phyloP scores from a whole-genome alignment of 2,329 filamentous ascomycete species.

The Akanthomyces muscarius region DNA sequence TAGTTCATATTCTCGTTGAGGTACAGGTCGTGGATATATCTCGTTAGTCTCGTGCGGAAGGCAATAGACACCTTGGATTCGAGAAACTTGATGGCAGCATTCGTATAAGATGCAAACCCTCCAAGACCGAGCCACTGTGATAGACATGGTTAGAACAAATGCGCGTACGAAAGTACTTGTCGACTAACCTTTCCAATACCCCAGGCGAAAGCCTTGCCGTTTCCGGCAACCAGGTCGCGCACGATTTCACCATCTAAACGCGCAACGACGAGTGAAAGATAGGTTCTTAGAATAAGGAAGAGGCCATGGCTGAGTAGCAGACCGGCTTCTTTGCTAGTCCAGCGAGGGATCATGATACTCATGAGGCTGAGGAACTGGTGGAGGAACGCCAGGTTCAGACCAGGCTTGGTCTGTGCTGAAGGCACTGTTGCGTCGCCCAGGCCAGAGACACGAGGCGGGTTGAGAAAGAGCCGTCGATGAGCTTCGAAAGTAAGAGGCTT shows the following conservation, averaged over 20 bases:
- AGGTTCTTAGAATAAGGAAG: conserved; percentile 88
- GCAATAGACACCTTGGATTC: conserved; percentile 98
- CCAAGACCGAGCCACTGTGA: conserved; percentile 83
- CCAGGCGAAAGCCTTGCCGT: conserved; percentile 82
- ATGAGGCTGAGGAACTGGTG: conserved; percentile 95
- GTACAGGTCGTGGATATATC: conserved; percentile 97
- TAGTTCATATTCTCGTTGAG: conserved; percentile 93
- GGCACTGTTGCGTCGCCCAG: conserved; percentile 73
- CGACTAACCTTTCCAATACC: conserved; percentile 70
- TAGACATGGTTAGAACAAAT: neutral
- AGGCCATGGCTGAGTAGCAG: conserved; percentile 82
- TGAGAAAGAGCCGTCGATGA: conserved; percentile 86
- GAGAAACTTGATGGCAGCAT: conserved; percentile 98
- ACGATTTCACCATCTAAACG: conserved; percentile 94
- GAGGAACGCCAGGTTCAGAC: conserved; percentile 89
- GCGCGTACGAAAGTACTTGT: neutral
- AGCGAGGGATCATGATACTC: conserved; percentile 95
- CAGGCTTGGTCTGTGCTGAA: conserved; percentile 85
- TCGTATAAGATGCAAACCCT: conserved; percentile 91
- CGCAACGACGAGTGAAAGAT: conserved; percentile 88
- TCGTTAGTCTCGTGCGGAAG: conserved; percentile 87
- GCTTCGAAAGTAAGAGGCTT: conserved; percentile 95
- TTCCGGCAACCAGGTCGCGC: conserved; percentile 89
- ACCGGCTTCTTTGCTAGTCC: conserved; percentile 93
- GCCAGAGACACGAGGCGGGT: conserved; percentile 79